These are phyloP conservation scores for Capronia epimyces DNA, from an alignment of 2,329 filamentous ascomycete genomes.

Conservation along the genomic window DNA sequence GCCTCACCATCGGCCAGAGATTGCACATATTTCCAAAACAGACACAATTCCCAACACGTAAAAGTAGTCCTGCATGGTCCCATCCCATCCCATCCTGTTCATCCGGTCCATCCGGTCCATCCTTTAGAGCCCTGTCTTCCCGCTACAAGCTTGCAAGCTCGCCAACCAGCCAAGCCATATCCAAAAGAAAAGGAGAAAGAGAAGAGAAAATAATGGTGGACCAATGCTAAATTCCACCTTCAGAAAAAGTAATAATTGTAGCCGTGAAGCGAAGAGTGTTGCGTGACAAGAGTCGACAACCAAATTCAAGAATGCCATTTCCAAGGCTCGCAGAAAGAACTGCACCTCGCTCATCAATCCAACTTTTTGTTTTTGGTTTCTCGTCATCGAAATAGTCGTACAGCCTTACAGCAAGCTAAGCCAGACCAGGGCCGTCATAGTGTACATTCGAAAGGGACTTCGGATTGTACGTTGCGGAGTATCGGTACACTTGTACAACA, in stretches of 20 bases:
- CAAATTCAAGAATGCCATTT: not conserved
- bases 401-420: not conserved
- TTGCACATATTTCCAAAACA: not conserved
- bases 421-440: conserved; percentile 1
- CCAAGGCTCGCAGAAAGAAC: not conserved
- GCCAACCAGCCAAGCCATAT: too few species aligned
- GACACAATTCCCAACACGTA: not conserved
- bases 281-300: not conserved
- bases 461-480: conserved; percentile 9
- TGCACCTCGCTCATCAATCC: not conserved
- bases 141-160: too few species aligned
- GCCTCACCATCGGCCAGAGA: not conserved
- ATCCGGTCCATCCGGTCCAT: too few species aligned
- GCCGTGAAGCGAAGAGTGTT: not conserved
- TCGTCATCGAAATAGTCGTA: conserved; percentile 1
- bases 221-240: not conserved
- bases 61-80: not conserved
- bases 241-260: not conserved
- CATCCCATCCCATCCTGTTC: too few species aligned
- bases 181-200: too few species aligned
- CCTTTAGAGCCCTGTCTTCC: too few species aligned
- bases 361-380: not conserved
- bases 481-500: conserved; percentile 1
- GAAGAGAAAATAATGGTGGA: too few species aligned
- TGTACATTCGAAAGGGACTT: conserved; percentile 14